These are phyloP conservation scores for Backusella morwellensis DNA, from an alignment of 192 early-diverging fungal genomes.

Conservation along the genomic window DNA sequence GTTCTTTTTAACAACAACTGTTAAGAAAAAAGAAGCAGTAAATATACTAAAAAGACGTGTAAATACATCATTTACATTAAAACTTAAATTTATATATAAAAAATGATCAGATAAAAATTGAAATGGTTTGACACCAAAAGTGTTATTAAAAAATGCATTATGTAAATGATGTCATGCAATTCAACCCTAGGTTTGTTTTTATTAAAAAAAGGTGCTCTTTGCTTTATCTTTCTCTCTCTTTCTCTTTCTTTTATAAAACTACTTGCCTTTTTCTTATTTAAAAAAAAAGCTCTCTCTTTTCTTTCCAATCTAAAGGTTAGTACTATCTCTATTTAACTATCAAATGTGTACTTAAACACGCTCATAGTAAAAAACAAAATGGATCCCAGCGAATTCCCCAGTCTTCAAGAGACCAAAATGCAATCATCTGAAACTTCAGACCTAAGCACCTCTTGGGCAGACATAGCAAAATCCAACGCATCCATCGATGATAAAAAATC, in stretches of 20 bases:
- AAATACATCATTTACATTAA: background rate
- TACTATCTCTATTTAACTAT: background rate
- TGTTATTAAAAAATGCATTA: background rate
- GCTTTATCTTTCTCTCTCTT: background rate
- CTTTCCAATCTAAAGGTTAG: background rate
- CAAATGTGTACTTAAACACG: too few species aligned
- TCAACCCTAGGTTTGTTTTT: background rate
- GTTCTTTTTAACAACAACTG: background rate
- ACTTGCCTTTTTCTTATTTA: too few species aligned
- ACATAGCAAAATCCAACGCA: constrained; percentile 8
- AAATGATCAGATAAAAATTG: background rate
- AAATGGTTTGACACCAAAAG: background rate
- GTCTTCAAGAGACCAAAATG: constrained; percentile 1
- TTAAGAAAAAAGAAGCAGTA: background rate
- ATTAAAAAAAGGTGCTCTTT: background rate
- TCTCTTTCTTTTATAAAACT: background rate
- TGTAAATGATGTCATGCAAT: background rate
- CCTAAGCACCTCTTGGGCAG: constrained; percentile 11
- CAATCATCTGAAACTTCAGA: constrained; percentile 2
- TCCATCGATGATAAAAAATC: background rate
- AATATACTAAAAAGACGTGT: background rate
- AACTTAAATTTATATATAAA: background rate
- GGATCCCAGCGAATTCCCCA: constrained; percentile 13
- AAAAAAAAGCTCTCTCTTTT: too few species aligned
- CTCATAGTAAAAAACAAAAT: background rate